Conservation (phyloP, 1,139 yeast species). For the Candida mesenterica region DNA sequence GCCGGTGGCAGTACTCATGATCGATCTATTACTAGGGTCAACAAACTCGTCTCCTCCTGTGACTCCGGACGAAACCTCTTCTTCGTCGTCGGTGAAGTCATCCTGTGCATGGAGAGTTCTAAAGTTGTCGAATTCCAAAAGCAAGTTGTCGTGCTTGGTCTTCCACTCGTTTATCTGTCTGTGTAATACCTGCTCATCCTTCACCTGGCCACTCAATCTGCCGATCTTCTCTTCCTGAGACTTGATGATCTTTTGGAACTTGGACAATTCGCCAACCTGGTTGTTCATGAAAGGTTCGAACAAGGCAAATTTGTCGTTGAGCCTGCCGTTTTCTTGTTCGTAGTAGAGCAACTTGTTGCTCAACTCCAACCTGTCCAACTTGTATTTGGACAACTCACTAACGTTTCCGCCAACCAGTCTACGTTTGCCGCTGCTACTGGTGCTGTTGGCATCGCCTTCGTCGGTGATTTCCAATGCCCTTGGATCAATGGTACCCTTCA, state of each 20-base stretch:
- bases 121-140: conserved; percentile 45
- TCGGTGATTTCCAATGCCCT: conserved; percentile 27
- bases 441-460: conserved; percentile 14
- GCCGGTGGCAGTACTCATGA: conserved; percentile 25
- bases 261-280: conserved; percentile 52
- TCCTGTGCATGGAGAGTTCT: conserved; percentile 38
- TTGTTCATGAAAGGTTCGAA: conserved; percentile 57
- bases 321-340: conserved; percentile 43
- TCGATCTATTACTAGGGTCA: conserved; percentile 22
- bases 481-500: conserved; percentile 36
- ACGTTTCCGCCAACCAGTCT: conserved; percentile 17
- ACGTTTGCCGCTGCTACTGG: conserved; percentile 9
- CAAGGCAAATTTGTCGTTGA: conserved; percentile 41
- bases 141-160: conserved; percentile 42
- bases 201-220: conserved; percentile 39
- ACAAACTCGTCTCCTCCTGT: conserved; percentile 9
- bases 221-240: conserved; percentile 51
- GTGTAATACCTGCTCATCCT: conserved; percentile 44
- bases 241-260: conserved; percentile 54
- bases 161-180: conserved; percentile 50
- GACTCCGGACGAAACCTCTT: conserved; percentile 9
- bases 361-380: conserved; percentile 43
- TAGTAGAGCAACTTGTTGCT: conserved; percentile 46
- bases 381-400: conserved; percentile 38
- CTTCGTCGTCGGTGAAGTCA: conserved; percentile 30